Evolutionary conservation across 2,329 filamentous ascomycete species (phyloP).

Genomic region (Talaromyces islandicus): DNA sequence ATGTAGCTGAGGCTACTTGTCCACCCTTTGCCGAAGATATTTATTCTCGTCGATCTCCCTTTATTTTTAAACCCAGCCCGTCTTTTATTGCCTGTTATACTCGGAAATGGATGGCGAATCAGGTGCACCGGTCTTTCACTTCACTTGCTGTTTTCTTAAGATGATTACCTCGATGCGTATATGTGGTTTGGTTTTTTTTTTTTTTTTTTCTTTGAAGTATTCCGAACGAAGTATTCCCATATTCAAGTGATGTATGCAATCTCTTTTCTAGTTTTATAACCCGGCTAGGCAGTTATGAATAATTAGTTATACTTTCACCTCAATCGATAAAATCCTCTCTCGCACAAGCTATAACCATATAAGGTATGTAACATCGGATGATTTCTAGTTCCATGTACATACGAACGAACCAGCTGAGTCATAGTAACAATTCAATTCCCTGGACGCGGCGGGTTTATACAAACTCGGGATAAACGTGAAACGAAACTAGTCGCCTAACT

Average conservation of each 20-base stretch:
- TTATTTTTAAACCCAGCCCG: not conserved
- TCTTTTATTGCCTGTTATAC: not conserved
- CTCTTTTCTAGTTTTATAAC: not conserved
- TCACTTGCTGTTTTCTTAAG: not conserved
- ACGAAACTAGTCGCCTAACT: not conserved
- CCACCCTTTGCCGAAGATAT: not conserved
- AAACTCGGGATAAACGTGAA: not conserved
- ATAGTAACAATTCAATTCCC: no score
- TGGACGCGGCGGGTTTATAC: not conserved
- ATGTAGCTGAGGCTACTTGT: not conserved
- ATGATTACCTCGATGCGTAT: not conserved
- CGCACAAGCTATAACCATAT: no score
- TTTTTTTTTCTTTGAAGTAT: not conserved
- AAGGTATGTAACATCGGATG: not conserved
- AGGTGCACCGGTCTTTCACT: slow-evolving; percentile 5
- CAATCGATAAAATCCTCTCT: not conserved
- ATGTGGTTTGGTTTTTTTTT: not conserved
- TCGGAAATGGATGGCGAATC: slow-evolving; percentile 7
- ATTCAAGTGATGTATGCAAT: not conserved
- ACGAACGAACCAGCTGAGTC: not conserved
- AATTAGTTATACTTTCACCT: not conserved
- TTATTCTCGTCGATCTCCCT: not conserved
- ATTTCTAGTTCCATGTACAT: not conserved
- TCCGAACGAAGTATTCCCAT: no score
- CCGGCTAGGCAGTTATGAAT: not conserved